Conservation (phyloP, 2,329 filamentous ascomycete species). For the Neonectria faginata region DNA sequence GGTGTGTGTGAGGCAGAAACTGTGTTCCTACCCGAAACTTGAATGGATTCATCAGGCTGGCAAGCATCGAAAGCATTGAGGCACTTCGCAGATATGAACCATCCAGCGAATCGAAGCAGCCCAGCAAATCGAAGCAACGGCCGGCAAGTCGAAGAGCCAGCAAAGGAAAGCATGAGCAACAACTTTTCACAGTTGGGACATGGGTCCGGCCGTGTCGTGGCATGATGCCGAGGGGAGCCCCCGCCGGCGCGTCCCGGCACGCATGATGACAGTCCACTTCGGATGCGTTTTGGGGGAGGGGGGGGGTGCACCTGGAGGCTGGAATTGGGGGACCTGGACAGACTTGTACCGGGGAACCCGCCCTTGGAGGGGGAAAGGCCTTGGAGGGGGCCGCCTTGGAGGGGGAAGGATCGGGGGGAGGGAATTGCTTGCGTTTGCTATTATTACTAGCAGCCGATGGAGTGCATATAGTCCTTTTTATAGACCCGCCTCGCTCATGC, state of each 20-base stretch:
- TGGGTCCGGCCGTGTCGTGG: conserved; percentile 37
- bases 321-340: conserved; percentile 6
- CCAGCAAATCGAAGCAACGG: too few relatives aligned
- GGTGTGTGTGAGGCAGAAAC: neutral
- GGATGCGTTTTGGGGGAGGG: conserved; percentile 11
- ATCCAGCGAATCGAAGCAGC: neutral
- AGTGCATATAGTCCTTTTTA: conserved; percentile 31
- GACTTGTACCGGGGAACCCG: conserved; percentile 23
- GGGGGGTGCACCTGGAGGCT: conserved; percentile 1
- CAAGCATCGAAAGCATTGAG: neutral
- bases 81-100: neutral
- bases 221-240: conserved; percentile 41
- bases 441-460: neutral
- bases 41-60: neutral
- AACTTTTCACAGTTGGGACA: conserved; percentile 3
- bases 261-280: conserved; percentile 47
- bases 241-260: conserved; percentile 44
- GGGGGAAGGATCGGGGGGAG: neutral
- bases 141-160: neutral
- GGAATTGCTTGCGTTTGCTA: conserved; percentile 4
- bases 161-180: neutral
- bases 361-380: neutral
- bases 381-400: neutral
- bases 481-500: conserved; percentile 45
- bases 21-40: neutral